These are phyloP conservation scores for Abrus pulchellus DNA, from an alignment of 306 rosid genomes.

Conservation along the genomic window DNA sequence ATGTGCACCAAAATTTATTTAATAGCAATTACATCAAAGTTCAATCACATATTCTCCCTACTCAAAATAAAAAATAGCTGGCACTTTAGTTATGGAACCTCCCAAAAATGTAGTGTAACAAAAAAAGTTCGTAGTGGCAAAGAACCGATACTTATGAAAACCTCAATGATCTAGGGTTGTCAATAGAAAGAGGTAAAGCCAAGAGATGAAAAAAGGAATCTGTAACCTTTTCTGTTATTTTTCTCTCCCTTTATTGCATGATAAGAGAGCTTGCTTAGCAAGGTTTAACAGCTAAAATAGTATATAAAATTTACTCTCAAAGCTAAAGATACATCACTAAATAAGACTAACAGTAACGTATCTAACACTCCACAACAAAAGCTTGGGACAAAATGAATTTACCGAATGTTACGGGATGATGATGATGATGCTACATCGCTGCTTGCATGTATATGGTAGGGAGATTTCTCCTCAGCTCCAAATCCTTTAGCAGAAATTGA, in stretches of 20 bases:
- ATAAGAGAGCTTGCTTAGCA: neutral
- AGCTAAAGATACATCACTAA: conserved; percentile 2
- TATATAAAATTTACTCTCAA: conserved; percentile 6
- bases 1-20: conserved; percentile 12
- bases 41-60: neutral
- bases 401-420: conserved; percentile 66
- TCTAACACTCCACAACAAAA: conserved; percentile 25
- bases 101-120: conserved; percentile 1
- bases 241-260: neutral
- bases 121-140: neutral
- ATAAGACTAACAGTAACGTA: neutral
- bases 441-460: conserved; percentile 48
- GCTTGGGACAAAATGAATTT: conserved; percentile 48
- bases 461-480: conserved; percentile 70
- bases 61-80: neutral
- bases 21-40: conserved; percentile 38
- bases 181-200: neutral
- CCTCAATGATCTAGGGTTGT: neutral
- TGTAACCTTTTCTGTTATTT: neutral
- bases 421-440: conserved; percentile 63
- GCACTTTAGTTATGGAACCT: neutral
- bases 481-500: conserved; percentile 72
- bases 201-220: neutral
- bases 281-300: neutral
- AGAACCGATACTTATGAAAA: conserved; percentile 1